Conservation (phyloP, 2,329 filamentous ascomycete species). For the Massarina eburnea region DNA sequence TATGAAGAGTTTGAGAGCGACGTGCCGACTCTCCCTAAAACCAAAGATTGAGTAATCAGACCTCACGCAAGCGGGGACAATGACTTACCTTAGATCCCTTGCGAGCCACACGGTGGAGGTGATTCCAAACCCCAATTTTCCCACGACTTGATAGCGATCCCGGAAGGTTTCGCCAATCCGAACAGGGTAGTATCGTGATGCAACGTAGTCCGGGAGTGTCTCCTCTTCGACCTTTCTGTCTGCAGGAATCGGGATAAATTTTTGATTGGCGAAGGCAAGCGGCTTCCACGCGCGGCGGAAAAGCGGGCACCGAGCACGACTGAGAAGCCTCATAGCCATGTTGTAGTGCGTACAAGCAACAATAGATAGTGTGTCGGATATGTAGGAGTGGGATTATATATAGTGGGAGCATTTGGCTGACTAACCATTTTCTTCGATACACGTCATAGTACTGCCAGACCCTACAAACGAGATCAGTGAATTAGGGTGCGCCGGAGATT, state of each 20-base stretch:
- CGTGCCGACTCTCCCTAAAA: constrained; percentile 6
- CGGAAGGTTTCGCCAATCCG: constrained; percentile 1
- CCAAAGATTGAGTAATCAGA: neutral
- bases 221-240: constrained; percentile 10
- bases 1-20: constrained; percentile 10
- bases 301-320: constrained; percentile 4
- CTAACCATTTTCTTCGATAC: no score
- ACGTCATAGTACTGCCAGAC: no score
- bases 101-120: constrained; percentile 15
- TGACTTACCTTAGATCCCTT: constrained; percentile 5
- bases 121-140: constrained; percentile 11
- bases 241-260: constrained; percentile 4
- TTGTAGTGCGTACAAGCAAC: neutral
- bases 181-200: constrained; percentile 6
- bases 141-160: constrained; percentile 9
- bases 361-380: neutral
- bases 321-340: constrained; percentile 5
- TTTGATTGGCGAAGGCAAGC: constrained; percentile 3
- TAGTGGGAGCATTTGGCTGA: no score
- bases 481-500: no score
- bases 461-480: no score
- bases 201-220: constrained; percentile 7
- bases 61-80: neutral
- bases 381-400: no score
- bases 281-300: constrained; percentile 8